Conservation (phyloP, 2,329 filamentous ascomycete species). For the Colletotrichum paranaense region DNA sequence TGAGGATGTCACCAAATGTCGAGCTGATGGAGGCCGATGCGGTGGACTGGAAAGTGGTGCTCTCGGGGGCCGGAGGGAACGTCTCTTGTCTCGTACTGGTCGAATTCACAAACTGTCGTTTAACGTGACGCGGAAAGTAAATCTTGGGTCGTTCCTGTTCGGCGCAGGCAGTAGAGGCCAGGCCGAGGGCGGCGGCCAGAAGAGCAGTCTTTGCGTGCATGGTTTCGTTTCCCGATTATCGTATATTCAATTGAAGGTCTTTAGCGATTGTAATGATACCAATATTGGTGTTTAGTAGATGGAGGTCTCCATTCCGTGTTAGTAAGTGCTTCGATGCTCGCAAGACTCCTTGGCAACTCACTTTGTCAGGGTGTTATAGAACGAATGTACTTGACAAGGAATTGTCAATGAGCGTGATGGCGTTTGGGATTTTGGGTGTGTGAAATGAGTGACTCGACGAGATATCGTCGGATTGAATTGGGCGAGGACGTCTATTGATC, state of each 20-base stretch:
- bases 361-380: constrained; percentile 58
- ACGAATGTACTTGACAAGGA: constrained; percentile 70
- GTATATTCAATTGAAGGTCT: constrained; percentile 4
- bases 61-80: constrained; percentile 39
- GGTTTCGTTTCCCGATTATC: constrained; percentile 40
- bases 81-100: constrained; percentile 48
- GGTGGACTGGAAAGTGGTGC: constrained; percentile 36
- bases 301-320: constrained; percentile 15
- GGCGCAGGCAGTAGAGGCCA: constrained; percentile 57
- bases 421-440: constrained; percentile 38
- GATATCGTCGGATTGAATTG: constrained; percentile 27
- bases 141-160: constrained; percentile 61
- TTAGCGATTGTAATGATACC: constrained; percentile 34
- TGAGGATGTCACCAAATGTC: constrained; percentile 32
- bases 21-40: constrained; percentile 1
- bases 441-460: constrained; percentile 39
- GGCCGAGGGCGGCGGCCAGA: constrained; percentile 60
- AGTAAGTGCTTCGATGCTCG: constrained; percentile 20
- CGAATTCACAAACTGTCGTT: constrained; percentile 59
- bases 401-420: constrained; percentile 61
- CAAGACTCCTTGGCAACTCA: constrained; percentile 32
- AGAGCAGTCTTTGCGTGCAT: constrained; percentile 63
- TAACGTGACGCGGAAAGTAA: constrained; percentile 69
- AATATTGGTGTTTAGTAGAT: constrained; percentile 13
- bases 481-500: constrained; percentile 28